Conservation (phyloP, 768 basidiomycete species). For the Termitomyces sp. region DNA sequence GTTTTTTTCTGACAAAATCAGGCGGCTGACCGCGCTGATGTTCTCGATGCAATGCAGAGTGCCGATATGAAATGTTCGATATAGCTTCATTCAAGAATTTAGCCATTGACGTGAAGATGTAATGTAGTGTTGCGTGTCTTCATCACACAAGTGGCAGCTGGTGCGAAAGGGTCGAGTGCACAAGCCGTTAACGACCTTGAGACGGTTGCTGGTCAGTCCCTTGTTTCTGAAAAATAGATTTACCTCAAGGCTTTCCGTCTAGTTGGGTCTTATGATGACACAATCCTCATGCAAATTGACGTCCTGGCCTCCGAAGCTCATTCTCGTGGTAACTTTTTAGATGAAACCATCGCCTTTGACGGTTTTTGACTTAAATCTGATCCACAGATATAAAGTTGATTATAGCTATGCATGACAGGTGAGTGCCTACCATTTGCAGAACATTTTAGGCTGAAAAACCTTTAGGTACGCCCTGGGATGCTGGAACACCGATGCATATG, state of each 20-base stretch:
- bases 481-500: constrained; percentile 22
- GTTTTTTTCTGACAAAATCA: background rate
- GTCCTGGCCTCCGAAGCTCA: constrained; percentile 18
- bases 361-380: background rate
- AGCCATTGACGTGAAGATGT: background rate
- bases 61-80: constrained; percentile 9
- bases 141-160: constrained; percentile 17
- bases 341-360: background rate
- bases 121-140: constrained; percentile 18
- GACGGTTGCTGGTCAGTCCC: constrained; percentile 14
- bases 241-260: background rate
- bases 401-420: constrained; percentile 22
- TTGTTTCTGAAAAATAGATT: background rate
- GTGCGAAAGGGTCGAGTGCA: constrained; percentile 19
- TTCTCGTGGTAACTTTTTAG: constrained; percentile 12
- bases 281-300: constrained; percentile 18
- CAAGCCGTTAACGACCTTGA: constrained; percentile 18
- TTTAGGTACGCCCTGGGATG: constrained; percentile 19
- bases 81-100: background rate
- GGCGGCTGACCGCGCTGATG: constrained; percentile 5
- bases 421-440: background rate
- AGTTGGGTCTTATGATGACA: constrained; percentile 21
- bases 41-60: constrained; percentile 10
- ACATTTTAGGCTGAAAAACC: background rate
- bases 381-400: constrained; percentile 19